Conservation (phyloP, 2,329 filamentous ascomycete species). For the Fusarium nematophilum region DNA sequence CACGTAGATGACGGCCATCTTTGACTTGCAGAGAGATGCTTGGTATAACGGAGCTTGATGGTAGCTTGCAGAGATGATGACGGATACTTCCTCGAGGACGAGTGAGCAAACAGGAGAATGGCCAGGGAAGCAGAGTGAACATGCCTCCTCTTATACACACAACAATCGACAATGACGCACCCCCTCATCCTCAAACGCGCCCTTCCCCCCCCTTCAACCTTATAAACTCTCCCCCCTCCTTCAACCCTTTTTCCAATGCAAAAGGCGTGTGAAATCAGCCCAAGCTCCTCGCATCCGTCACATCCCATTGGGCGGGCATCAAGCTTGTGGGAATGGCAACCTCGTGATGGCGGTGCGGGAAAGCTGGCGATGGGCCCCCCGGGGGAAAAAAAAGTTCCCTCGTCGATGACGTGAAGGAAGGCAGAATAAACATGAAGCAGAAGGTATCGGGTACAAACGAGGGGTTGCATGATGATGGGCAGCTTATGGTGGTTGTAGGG, state of each 20-base stretch:
- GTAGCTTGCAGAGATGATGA: neutral
- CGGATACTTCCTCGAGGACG: neutral
- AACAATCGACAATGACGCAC: slow-evolving; percentile 6
- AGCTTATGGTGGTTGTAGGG: slow-evolving; percentile 1
- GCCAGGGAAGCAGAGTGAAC: neutral
- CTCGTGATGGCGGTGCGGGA: slow-evolving; percentile 8
- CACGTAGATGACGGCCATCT: slow-evolving; percentile 48
- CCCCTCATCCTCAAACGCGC: neutral
- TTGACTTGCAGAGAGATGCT: too few species aligned
- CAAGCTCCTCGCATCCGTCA: slow-evolving; percentile 1
- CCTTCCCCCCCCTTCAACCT: neutral
- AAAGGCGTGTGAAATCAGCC: slow-evolving; percentile 1
- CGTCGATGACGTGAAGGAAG: neutral
- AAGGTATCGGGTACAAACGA: slow-evolving; percentile 25
- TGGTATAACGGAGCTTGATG: neutral
- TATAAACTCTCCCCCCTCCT: slow-evolving; percentile 6
- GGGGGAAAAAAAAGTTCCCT: slow-evolving; percentile 3
- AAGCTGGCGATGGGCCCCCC: neutral
- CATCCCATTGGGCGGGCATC: slow-evolving; percentile 28
- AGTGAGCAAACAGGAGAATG: neutral
- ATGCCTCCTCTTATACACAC: neutral
- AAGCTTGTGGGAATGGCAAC: neutral
- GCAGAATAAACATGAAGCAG: slow-evolving; percentile 10
- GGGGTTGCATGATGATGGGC: slow-evolving; percentile 3
- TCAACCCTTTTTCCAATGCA: neutral